Conservation (phyloP, 331 rosid species). For the Spiraea crenata region DNA sequence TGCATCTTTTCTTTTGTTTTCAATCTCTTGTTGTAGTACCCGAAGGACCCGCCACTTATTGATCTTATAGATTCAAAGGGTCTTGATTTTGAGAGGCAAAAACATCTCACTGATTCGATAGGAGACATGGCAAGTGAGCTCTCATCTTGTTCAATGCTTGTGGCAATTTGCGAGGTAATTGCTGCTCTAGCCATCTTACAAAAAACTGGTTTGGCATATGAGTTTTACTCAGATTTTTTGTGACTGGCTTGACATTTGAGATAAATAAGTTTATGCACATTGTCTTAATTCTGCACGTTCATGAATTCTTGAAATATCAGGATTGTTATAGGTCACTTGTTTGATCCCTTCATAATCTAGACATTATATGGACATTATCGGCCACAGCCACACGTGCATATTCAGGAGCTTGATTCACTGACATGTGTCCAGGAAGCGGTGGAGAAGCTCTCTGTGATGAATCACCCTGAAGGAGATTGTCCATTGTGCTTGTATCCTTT, state of each 20-base stretch:
- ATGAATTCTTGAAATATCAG: neutral
- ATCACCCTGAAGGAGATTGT: constrained; percentile 87
- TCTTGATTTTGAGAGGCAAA: constrained; percentile 59
- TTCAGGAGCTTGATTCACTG: constrained; percentile 6
- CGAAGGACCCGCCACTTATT: constrained; percentile 58
- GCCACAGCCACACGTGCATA: neutral
- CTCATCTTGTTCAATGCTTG: constrained; percentile 66
- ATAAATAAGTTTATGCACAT: neutral
- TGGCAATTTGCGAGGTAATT: constrained; percentile 75
- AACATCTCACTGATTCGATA: constrained; percentile 37
- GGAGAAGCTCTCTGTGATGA: constrained; percentile 75
- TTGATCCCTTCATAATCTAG: neutral
- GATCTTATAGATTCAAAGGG: constrained; percentile 63
- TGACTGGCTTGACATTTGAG: neutral
- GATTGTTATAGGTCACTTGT: neutral
- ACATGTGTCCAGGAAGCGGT: constrained; percentile 65
- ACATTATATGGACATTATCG: neutral
- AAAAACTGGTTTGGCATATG: neutral
- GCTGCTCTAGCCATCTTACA: constrained; percentile 6
- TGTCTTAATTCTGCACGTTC: neutral
- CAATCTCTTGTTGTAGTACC: constrained; percentile 47
- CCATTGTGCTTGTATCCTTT: constrained; percentile 75
- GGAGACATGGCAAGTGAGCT: constrained; percentile 53
- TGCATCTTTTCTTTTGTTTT: neutral
- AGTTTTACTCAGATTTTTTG: neutral